Evolutionary conservation across 2,329 filamentous ascomycete species (phyloP).

Genomic region (Penicillium thymicola): DNA sequence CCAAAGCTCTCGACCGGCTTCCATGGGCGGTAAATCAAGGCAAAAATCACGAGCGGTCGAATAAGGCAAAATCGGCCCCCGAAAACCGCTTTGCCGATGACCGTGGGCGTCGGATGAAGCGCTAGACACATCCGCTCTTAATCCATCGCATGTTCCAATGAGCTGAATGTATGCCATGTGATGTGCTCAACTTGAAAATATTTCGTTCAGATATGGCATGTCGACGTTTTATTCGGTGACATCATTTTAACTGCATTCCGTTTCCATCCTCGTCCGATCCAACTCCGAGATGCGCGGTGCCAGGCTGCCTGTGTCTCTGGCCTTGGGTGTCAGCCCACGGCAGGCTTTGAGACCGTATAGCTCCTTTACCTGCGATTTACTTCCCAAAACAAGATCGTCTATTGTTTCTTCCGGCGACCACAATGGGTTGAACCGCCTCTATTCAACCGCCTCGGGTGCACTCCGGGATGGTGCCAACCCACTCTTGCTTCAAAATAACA

Average conservation of each 20-base stretch:
- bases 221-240: constrained; percentile 23
- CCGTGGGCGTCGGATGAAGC: constrained; percentile 5
- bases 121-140: constrained; percentile 12
- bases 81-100: constrained; percentile 15
- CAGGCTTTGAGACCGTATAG: constrained; percentile 22
- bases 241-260: constrained; percentile 20
- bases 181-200: constrained; percentile 4
- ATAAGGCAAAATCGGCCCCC: constrained; percentile 24
- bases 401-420: background rate
- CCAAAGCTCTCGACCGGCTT: constrained; percentile 35
- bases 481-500: constrained; percentile 15
- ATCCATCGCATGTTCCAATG: constrained; percentile 16
- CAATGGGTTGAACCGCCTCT: constrained; percentile 18
- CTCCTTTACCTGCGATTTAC: constrained; percentile 19
- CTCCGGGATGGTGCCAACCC: constrained; percentile 19
- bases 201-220: constrained; percentile 34
- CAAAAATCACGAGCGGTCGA: constrained; percentile 29
- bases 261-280: constrained; percentile 14
- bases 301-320: constrained; percentile 37
- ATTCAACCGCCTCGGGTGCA: constrained; percentile 24
- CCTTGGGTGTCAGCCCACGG: constrained; percentile 29
- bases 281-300: constrained; percentile 43
- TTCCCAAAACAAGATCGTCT: constrained; percentile 5
- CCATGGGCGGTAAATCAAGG: constrained; percentile 28
- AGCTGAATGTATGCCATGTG: constrained; percentile 9